Percentiles rank a stretch among this genome's conserved stretches.
Conservation (phyloP, 2,329 filamentous ascomycete genomes). For the Colletotrichum cuscutae region DNA sequence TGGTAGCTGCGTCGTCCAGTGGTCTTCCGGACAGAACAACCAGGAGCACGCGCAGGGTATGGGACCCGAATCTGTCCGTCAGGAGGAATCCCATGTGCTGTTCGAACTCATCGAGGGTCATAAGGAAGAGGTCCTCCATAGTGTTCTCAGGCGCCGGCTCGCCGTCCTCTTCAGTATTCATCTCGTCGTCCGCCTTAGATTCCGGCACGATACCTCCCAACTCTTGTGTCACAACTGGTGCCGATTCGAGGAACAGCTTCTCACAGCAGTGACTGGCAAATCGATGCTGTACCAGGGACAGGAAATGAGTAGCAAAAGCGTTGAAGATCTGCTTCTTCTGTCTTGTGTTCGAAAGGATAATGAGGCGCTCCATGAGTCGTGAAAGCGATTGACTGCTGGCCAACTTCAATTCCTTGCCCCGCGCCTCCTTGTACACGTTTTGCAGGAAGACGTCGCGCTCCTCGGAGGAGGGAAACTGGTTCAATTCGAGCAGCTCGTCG, state of each 20-base stretch:
- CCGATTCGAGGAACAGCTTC: conserved; percentile 86
- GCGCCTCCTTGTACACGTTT: conserved; percentile 86
- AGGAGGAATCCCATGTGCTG: conserved; percentile 84
- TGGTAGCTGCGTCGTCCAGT: conserved; percentile 74
- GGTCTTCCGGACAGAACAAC: conserved; percentile 87
- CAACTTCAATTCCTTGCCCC: conserved; percentile 94
- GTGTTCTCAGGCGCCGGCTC: conserved; percentile 65
- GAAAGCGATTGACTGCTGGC: conserved; percentile 97
- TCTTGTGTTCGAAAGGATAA: conserved; percentile 78
- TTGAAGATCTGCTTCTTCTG: conserved; percentile 91
- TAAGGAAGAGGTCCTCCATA: conserved; percentile 88
- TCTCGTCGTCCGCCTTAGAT: conserved; percentile 54
- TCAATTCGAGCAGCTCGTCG: conserved; percentile 88
- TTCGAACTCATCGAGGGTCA: conserved; percentile 88
- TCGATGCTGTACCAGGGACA: conserved; percentile 90
- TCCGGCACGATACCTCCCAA: conserved; percentile 59
- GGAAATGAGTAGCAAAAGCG: conserved; percentile 87
- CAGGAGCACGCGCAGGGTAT: conserved; percentile 86
- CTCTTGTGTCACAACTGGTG: conserved; percentile 81
- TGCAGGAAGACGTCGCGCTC: conserved; percentile 78
- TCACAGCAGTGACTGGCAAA: conserved; percentile 99
- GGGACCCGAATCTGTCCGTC: conserved; percentile 90
- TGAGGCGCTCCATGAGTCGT: conserved; percentile 89
- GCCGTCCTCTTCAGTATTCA: conserved; percentile 53
- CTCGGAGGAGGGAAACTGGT: conserved; percentile 84